Conservation (phyloP, 2,329 filamentous ascomycete genomes). For the Aspergillus fijiensis region DNA sequence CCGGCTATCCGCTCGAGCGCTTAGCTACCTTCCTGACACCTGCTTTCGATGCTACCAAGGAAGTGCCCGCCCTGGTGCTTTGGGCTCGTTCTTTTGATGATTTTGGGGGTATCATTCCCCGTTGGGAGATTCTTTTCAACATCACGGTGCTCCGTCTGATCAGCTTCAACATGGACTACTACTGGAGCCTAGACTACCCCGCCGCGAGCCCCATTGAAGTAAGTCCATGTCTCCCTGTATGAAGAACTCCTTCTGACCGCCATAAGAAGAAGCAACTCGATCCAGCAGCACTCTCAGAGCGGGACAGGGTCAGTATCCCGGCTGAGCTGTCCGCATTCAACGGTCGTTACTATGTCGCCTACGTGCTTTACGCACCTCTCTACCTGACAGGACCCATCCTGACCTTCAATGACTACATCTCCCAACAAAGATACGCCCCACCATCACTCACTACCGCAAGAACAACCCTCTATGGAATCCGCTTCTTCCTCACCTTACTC, state of each 20-base stretch:
- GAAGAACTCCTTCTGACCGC: slow-evolving; percentile 27
- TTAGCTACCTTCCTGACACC: slow-evolving; percentile 56
- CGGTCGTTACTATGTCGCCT: slow-evolving; percentile 86
- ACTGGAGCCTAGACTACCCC: slow-evolving; percentile 76
- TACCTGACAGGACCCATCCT: slow-evolving; percentile 92
- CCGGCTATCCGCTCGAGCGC: slow-evolving; percentile 71
- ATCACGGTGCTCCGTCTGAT: slow-evolving; percentile 88
- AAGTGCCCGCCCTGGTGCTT: slow-evolving; percentile 48
- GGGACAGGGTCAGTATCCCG: slow-evolving; percentile 77
- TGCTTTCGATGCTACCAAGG: slow-evolving; percentile 36
- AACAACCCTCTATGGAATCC: slow-evolving; percentile 76
- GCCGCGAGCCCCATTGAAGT: slow-evolving; percentile 76
- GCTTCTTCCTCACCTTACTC: slow-evolving; percentile 76
- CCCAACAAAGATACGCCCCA: slow-evolving; percentile 73
- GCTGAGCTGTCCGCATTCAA: slow-evolving; percentile 68
- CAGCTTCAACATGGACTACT: slow-evolving; percentile 96
- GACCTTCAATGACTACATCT: slow-evolving; percentile 97
- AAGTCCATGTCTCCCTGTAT: slow-evolving; percentile 36
- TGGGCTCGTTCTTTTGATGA: slow-evolving; percentile 74
- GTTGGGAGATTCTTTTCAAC: slow-evolving; percentile 98
- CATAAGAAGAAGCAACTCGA: slow-evolving; percentile 98
- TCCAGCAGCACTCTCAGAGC: slow-evolving; percentile 79
- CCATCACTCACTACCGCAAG: slow-evolving; percentile 68
- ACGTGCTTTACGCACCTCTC: slow-evolving; percentile 85
- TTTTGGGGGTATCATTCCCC: slow-evolving; percentile 76